A percentile compares a stretch with the other conserved stretches of the same genome.
These are phyloP conservation scores for Coemansia sp. DNA, from an alignment of 192 early-diverging fungal genomes.

Conservation along the genomic window DNA sequence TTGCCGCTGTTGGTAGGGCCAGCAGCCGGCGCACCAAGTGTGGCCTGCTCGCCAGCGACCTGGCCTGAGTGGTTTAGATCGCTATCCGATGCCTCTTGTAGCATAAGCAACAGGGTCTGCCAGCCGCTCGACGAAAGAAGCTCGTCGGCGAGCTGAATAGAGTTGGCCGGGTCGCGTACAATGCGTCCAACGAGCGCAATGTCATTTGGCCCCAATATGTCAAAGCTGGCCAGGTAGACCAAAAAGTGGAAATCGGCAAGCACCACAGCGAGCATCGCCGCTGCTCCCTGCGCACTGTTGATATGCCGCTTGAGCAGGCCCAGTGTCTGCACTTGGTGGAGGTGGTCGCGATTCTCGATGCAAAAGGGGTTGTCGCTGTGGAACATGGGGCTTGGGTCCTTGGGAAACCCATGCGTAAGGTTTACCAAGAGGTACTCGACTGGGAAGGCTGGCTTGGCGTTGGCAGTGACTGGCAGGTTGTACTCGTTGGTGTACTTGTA, in stretches of 20 bases:
- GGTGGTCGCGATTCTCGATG: conserved; percentile 75
- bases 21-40: background rate
- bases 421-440: conserved; percentile 96
- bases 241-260: conserved; percentile 89
- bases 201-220: conserved; percentile 65
- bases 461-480: conserved; percentile 76
- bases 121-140: conserved; percentile 29
- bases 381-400: conserved; percentile 74
- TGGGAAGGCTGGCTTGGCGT: conserved; percentile 94
- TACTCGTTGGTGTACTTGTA: conserved; percentile 98
- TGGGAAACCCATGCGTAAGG: conserved; percentile 88
- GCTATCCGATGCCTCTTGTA: conserved; percentile 29
- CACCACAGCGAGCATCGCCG: conserved; percentile 45
- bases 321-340: conserved; percentile 60
- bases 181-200: conserved; percentile 24
- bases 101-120: conserved; percentile 45
- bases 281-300: conserved; percentile 10
- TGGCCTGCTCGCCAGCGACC: background rate
- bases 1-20: background rate
- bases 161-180: conserved; percentile 11
- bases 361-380: conserved; percentile 58
- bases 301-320: conserved; percentile 60
- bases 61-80: conserved; percentile 24
- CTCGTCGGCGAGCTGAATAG: conserved; percentile 8
- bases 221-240: conserved; percentile 62